phyloP scores from a whole-genome alignment of 2,329 filamentous ascomycete species.

The Alternaria conjuncta region DNA sequence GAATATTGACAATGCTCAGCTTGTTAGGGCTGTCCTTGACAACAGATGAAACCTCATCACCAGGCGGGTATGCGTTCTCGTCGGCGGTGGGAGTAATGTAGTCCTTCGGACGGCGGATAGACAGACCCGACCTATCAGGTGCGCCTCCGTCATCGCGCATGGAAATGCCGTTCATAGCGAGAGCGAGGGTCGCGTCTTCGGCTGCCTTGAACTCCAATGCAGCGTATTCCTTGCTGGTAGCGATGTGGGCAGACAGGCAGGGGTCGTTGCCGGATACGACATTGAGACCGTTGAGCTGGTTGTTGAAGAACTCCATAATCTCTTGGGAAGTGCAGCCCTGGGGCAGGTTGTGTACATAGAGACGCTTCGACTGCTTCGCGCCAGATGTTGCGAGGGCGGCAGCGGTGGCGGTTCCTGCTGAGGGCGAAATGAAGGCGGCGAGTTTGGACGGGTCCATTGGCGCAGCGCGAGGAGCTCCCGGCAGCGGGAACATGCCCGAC shows the following conservation, averaged over 20 bases:
- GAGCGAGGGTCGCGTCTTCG: slow-evolving; percentile 85
- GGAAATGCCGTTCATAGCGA: slow-evolving; percentile 86
- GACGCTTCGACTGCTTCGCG: slow-evolving; percentile 90
- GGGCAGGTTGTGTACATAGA: slow-evolving; percentile 86
- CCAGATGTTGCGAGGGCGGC: slow-evolving; percentile 90
- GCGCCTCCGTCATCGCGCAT: slow-evolving; percentile 72
- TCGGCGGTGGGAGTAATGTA: slow-evolving; percentile 84
- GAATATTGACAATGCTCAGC: slow-evolving; percentile 89
- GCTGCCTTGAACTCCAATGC: slow-evolving; percentile 89
- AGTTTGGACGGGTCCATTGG: slow-evolving; percentile 93
- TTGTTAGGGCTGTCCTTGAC: slow-evolving; percentile 96
- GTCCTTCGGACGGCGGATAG: slow-evolving; percentile 89
- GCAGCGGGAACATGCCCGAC: slow-evolving; percentile 97
- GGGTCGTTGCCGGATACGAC: slow-evolving; percentile 84
- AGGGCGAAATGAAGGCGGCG: slow-evolving; percentile 94
- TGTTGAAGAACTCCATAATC: slow-evolving; percentile 87
- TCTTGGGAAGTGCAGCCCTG: slow-evolving; percentile 74
- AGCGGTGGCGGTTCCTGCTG: slow-evolving; percentile 72
- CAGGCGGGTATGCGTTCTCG: slow-evolving; percentile 69
- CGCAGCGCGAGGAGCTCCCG: slow-evolving; percentile 91
- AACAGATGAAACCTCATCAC: slow-evolving; percentile 76
- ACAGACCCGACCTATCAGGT: slow-evolving; percentile 63
- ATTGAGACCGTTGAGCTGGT: slow-evolving; percentile 96
- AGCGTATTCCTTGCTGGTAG: slow-evolving; percentile 79
- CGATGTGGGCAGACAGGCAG: slow-evolving; percentile 82